These are phyloP conservation scores for Alternaria viburni DNA, from an alignment of 2,329 filamentous ascomycete species.

Conservation along the genomic window DNA sequence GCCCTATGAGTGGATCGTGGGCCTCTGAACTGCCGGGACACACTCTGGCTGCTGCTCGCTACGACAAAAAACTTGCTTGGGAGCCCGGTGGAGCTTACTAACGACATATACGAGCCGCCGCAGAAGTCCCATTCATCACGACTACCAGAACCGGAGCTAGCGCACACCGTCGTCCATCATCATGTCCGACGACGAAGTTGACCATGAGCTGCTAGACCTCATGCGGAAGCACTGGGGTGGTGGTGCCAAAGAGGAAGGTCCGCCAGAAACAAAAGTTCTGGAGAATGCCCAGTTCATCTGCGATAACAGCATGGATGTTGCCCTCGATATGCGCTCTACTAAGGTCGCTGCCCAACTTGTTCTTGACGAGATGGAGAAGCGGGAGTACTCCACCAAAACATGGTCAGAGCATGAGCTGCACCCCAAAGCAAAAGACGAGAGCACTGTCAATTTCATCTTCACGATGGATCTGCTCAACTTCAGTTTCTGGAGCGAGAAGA, in stretches of 20 bases:
- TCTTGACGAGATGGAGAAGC: slow-evolving; percentile 80
- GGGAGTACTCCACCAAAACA: slow-evolving; percentile 79
- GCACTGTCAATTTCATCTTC: slow-evolving; percentile 89
- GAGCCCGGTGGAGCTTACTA: background rate
- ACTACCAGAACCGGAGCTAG: slow-evolving; percentile 4
- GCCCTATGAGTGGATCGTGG: slow-evolving; percentile 22
- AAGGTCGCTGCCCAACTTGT: slow-evolving; percentile 83
- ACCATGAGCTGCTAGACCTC: slow-evolving; percentile 84
- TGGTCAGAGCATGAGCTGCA: slow-evolving; percentile 93
- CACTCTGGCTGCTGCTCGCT: background rate
- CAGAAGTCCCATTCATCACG: slow-evolving; percentile 2
- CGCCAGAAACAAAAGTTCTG: slow-evolving; percentile 81
- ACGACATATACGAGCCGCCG: background rate
- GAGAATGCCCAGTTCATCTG: slow-evolving; percentile 84
- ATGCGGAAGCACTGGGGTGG: slow-evolving; percentile 79
- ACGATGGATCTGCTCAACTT: slow-evolving; percentile 98
- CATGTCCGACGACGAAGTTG: slow-evolving; percentile 93
- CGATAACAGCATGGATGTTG: slow-evolving; percentile 91
- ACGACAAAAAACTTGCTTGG: background rate
- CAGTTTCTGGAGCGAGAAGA: slow-evolving; percentile 86
- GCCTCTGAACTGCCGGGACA: slow-evolving; percentile 1
- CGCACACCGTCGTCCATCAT: slow-evolving; percentile 18
- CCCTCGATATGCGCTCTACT: slow-evolving; percentile 80
- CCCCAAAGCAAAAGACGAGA: slow-evolving; percentile 79
- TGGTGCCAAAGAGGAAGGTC: slow-evolving; percentile 59